Percentiles rank a stretch among this genome's conserved stretches.
Evolutionary conservation across 768 basidiomycete genomes (phyloP).

Genomic region (Chiua virens): DNA sequence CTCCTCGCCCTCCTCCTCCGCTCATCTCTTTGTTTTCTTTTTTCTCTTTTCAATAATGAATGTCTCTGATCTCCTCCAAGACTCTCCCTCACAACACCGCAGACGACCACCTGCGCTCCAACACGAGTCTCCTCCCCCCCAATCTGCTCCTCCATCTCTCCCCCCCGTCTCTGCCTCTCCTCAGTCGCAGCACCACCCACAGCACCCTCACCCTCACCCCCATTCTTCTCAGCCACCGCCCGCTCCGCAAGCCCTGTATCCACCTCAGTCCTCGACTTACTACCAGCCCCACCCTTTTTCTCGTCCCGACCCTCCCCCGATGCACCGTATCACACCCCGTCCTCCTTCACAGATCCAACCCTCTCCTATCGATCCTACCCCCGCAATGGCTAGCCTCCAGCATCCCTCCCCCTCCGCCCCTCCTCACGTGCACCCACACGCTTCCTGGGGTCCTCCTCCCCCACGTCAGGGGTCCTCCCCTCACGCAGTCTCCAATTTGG

Average conservation of each 20-base stretch:
- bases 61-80: constrained; percentile 66
- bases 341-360: constrained; percentile 32
- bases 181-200: constrained; percentile 30
- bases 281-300: constrained; percentile 18
- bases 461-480: constrained; percentile 35
- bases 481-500: constrained; percentile 28
- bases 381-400: constrained; percentile 34
- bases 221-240: constrained; percentile 17
- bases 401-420: constrained; percentile 32
- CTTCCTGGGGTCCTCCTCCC: constrained; percentile 32
- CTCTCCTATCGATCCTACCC: constrained; percentile 26
- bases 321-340: constrained; percentile 32
- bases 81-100: constrained; percentile 63
- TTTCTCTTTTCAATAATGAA: constrained; percentile 46
- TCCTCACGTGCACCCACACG: constrained; percentile 31
- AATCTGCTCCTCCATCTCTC: constrained; percentile 26
- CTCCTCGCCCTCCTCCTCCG: constrained; percentile 5
- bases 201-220: constrained; percentile 21
- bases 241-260: constrained; percentile 16
- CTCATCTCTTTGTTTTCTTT: not conserved
- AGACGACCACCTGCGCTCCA: constrained; percentile 29
- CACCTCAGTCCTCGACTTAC: constrained; percentile 24
- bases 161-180: constrained; percentile 32
- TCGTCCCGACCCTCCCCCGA: constrained; percentile 18
- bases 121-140: constrained; percentile 26